Base-by-base conservation (phyloP, 78 protist species). In the Cyanophora paradoxa region DNA sequence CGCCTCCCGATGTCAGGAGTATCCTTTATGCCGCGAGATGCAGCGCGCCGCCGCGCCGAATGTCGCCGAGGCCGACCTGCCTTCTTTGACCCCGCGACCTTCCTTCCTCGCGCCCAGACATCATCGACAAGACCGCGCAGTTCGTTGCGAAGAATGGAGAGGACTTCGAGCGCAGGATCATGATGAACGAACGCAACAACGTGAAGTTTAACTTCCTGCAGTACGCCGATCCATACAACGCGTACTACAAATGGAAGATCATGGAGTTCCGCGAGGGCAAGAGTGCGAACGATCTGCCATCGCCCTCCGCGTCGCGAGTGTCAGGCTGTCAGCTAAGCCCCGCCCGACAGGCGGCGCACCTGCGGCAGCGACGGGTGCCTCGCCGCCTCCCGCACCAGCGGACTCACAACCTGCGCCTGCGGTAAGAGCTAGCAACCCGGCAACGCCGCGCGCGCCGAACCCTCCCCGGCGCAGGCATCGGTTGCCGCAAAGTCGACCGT, bases 91-190 rank as follows among this genome's bases (percentile, higher is more conserved):
- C 13, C n/a, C 13, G 10, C n/a, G n/a, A 44, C 52, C 10, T 44
- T 44, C 13, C 52, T 44, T 44, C n/a, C 26, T 1, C n/a, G 61
- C 61, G n/a, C 74, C 41, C 28, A 39, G 74, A 62, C 34, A 79
- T 73, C 58, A 56, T 74, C 39, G 86, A 84, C 64, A 84, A 81
- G 74, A 84, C 93, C 0, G 93, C 93, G 1, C 40, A n/a, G 31
- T 88, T 82, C 30, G 87, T 84, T 1, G 86, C 89, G 14, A 39
- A 82, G 10, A 84, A 81, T 41, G 93, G 93, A 28, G 57, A 71
- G 16, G 76, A 73, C 20, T 88, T 84, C 46, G 91, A 87, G 61
- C 42, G 52, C 16, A 72, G 65, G 33, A 70, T 87, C 24, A 54
- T 76, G 20, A 30, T 34, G 11, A 71, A 75, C 70, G 85, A 83